Evolutionary conservation across 106 monocot genomes (phyloP).

Genomic region (Allium sativum): DNA sequence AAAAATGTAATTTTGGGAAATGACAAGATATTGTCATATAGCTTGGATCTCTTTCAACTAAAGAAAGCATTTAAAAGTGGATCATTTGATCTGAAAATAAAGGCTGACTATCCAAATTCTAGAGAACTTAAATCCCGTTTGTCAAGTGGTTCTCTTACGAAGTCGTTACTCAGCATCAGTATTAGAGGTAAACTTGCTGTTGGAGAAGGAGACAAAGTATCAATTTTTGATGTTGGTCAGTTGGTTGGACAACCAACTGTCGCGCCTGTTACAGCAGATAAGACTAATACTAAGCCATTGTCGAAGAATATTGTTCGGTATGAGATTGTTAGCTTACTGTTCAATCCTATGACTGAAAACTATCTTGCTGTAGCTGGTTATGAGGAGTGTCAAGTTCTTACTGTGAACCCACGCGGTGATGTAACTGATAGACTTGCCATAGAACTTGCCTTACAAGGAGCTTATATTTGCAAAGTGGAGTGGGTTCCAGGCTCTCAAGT

Average conservation of each 20-base stretch:
- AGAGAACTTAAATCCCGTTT: conserved; percentile 80
- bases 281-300: conserved; percentile 78
- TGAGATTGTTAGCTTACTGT: conserved; percentile 83
- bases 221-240: conserved; percentile 92
- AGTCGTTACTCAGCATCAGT: conserved; percentile 77
- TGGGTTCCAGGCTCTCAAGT: conserved; percentile 99
- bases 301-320: conserved; percentile 88
- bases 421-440: conserved; percentile 96
- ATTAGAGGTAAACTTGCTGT: conserved; percentile 82
- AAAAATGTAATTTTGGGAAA: conserved; percentile 55
- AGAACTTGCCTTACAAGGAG: conserved; percentile 88
- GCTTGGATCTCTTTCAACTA: conserved; percentile 58
- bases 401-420: conserved; percentile 90
- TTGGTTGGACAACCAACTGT: conserved; percentile 74
- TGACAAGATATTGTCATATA: conserved; percentile 48
- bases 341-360: conserved; percentile 79
- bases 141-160: conserved; percentile 58
- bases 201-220: conserved; percentile 94
- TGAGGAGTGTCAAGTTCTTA: conserved; percentile 95
- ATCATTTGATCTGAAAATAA: conserved; percentile 87
- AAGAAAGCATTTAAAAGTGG: conserved; percentile 94
- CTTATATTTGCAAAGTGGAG: conserved; percentile 74
- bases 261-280: conserved; percentile 69
- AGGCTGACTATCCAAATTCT: conserved; percentile 92
- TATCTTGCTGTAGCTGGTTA: conserved; percentile 90